Conservation (phyloP, 495 filamentous ascomycete species). For the Neurospora sp. region DNA sequence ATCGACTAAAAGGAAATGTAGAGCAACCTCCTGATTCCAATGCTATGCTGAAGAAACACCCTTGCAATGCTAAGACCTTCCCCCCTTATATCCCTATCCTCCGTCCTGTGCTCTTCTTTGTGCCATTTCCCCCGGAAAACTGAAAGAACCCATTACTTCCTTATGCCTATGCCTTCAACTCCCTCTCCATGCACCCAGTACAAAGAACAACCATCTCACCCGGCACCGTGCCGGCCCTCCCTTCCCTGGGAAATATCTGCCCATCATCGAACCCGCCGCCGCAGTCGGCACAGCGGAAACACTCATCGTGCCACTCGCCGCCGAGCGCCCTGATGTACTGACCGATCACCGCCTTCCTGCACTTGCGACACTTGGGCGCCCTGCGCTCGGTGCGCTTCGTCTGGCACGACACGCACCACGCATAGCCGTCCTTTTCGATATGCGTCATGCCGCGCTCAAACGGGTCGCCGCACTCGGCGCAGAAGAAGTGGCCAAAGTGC, state of each 20-base stretch:
- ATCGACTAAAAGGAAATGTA: background rate
- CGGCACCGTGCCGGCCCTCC: conserved; percentile 20
- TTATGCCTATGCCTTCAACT: conserved; percentile 36
- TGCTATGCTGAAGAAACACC: background rate
- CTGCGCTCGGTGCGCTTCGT: conserved; percentile 66
- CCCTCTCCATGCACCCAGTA: conserved; percentile 36
- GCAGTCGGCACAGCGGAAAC: conserved; percentile 67
- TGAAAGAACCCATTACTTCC: background rate
- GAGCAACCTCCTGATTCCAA: background rate
- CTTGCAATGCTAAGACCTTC: background rate
- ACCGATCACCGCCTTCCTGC: conserved; percentile 73
- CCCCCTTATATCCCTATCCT: background rate
- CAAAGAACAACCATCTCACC: conserved; percentile 38
- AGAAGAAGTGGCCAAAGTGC: conserved; percentile 99
- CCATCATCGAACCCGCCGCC: conserved; percentile 43
- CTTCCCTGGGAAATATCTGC: conserved; percentile 41
- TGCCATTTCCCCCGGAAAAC: background rate
- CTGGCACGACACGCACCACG: conserved; percentile 93
- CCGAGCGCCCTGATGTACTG: conserved; percentile 79
- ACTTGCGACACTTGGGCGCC: conserved; percentile 77
- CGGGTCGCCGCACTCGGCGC: conserved; percentile 95
- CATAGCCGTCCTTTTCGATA: conserved; percentile 98
- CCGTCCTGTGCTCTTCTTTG: background rate
- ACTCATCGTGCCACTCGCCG: conserved; percentile 86
- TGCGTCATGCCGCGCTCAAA: conserved; percentile 76